phyloP scores from a whole-genome alignment of 1,284 basidiomycete species.

The Mycena citricolor region DNA sequence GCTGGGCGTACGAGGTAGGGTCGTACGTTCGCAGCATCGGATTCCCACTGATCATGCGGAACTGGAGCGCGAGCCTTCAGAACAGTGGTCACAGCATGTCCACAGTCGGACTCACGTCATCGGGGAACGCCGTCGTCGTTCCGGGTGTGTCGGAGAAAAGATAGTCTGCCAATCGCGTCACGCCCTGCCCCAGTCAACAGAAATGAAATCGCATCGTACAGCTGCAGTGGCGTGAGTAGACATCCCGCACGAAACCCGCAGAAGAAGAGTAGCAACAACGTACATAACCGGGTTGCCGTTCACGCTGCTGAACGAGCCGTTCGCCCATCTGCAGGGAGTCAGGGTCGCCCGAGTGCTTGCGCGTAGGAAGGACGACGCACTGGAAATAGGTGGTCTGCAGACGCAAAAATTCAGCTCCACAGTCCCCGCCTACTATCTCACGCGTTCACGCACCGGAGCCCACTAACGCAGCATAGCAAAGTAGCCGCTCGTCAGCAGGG shows the following conservation, averaged over 20 bases:
- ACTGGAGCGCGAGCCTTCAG: too few species aligned
- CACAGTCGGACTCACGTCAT: conserved; percentile 39
- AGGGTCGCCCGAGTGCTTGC: conserved; percentile 4
- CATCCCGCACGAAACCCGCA: neutral
- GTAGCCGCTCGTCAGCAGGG: neutral
- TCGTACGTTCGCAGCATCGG: conserved; percentile 42
- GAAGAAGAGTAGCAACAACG: conserved; percentile 20
- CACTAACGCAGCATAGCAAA: too few species aligned
- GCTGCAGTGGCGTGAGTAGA: conserved; percentile 25
- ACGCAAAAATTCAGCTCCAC: too few species aligned
- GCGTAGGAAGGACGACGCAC: conserved; percentile 18
- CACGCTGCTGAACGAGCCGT: conserved; percentile 41
- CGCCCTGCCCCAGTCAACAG: too few species aligned
- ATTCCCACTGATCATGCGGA: conserved; percentile 47
- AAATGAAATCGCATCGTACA: too few species aligned
- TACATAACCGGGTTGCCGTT: conserved; percentile 42
- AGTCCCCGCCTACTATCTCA: too few species aligned
- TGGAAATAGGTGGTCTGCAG: conserved; percentile 41
- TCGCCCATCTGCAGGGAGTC: conserved; percentile 33
- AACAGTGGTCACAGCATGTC: too few species aligned
- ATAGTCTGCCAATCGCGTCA: conserved; percentile 47
- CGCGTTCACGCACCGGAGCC: conserved; percentile 38
- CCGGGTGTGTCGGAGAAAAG: conserved; percentile 42
- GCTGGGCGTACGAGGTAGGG: conserved; percentile 38
- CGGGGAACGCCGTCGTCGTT: conserved; percentile 46